Evolutionary conservation across 2,329 filamentous ascomycete genomes (phyloP), one percentile per base, ranked within the genome.

Genomic region (Cadophora sp.): DNA sequence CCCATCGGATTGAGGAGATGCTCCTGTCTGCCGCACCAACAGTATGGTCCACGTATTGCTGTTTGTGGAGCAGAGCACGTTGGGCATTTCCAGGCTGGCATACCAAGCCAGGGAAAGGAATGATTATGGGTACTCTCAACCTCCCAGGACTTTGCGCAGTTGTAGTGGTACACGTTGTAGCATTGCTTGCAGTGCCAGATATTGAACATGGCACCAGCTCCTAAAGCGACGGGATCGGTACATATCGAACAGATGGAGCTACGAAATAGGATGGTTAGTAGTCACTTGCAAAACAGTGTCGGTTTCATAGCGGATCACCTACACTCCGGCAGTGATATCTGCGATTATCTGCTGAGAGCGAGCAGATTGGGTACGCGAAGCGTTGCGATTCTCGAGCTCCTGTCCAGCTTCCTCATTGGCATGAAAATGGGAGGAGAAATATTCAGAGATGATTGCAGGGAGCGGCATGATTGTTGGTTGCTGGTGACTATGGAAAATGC

Each of bases 131-230:
- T 12, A 4, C 22, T 53, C 22, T 22, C 34, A 19, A 8, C 11
- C 27, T 43, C 34, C 62, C 64, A 68, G 5, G 24, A 34, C 14
- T 27, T 26, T 2, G 66, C 61, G 59, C 72, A 74, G 31, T 31
- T 12, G 65, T 62, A 67, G 43, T 74, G 72, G 34, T 55, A 62
- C 19, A 72, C 62, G 19, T 55, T 58, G 60, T 65, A 60, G 48
- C 71, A 74, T 11, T 34, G 9, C 11, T 12, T 29, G 53, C 72
- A 74, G 16, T 71, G 61, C 72, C 71, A 74, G 12, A 74, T 62
- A 24, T 27, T 48, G 12, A 53, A 51, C 3, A 29, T 24, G 11
- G 14, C 14, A 11, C 19, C 29, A 16, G 59, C 26, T 2, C 60
- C 61, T 6, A 43, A 26, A 6, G 31, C 27, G 6, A 71, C 37